Evolutionary conservation across 2,329 filamentous ascomycete genomes (phyloP), one percentile per base, ranked within the genome.

Genomic region (Beauveria sp.): DNA sequence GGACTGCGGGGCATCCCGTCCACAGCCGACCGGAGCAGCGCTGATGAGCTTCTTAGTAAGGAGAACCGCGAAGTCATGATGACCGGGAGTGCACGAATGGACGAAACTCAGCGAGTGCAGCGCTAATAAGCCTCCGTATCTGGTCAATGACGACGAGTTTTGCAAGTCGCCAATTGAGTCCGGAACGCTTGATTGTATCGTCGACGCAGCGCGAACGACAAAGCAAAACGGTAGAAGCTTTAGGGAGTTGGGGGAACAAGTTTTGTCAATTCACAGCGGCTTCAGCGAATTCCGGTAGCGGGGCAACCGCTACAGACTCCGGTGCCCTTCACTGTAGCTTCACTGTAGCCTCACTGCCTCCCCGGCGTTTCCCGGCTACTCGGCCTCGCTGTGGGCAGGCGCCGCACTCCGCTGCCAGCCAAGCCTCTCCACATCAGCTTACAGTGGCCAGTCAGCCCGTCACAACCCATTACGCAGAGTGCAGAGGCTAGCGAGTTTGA

Each of bases 301-400:
- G 61, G 56, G 9, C 57, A 57, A 47, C 51, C 47, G 38, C 43
- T 59, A 24, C 16, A 28, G 22, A 18, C 12, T 18, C 7, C 38
- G 4, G 46, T 40, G 43, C 18, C 10, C 45, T 46, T 30, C 22
- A 12, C 26, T 20, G 50, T 30, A 26, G 24, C 38, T 43, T 43
- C 40, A 8, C 18, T 43, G 42, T 43, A 43, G 42, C 45, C 3
- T 22, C 45, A 16, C 10, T 22, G 20, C 20, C 45, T 46, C 22
- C 30, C 61, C 62, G 62, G 62, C 52, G 52, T 63, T 63, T 63
- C 47, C 62, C 62, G 62, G 45, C 46, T 30, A 16, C 24, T 58
- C 51, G 56, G 50, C 50, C 34, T 56, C 22, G 5, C 57, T 51
- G n/a, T 50, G 30, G 43, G 46, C 45, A 34, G 45, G 53, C 57